Evolutionary conservation across 1,284 basidiomycete species (phyloP), one percentile per base, ranked within the genome.

Genomic region (Rhodotorula sp.): DNA sequence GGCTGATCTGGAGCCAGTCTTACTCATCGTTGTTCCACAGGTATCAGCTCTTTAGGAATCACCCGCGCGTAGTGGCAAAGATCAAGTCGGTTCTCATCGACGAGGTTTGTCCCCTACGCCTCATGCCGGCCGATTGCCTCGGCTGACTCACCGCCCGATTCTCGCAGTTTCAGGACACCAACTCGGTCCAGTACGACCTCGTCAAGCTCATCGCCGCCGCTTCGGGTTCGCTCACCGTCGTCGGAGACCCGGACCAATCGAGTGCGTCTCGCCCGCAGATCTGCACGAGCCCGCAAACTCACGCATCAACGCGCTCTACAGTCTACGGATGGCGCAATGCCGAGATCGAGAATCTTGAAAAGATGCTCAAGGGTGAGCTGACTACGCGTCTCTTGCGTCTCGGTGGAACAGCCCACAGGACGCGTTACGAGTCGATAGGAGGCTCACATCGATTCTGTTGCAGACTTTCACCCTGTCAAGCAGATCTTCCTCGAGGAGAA

Each of bases 181-280:
- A 95, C 78, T 86, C 85, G 4, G 89, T 89, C 10, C 93, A 96
- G 81, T 95, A 93, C 80, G 86, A 90, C 74, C 86, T 96, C 46
- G 91, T 96, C 89, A 85, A 83, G 68, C 84, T 86, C n/a, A 87
- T 95, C 67, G 90, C 88, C 17, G 45, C 84, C 19, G 80, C 82
- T 0, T 81, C 83, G 49, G 82, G 84, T 50, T 87, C 89, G 72
- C 85, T 94, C 44, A 93, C 90, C 8, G 87, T 95, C 52, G 93
- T 97, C 7, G 93, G 93, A 0, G 93, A 97, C 82, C 93, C 93
- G 0, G 93, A 97, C 81, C 93, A 96, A 79, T 92, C 91, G 8
- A 95, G 89, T 89, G 70, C 62, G 84, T 79, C 52, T 3, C 44
- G 7, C 14, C 10, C 16, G 13, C 10, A 3, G n/a, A 8, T 14